Percentiles rank a stretch among this genome's conserved stretches.
These are phyloP conservation scores for Hippophae rhamnoides DNA, from an alignment of 306 rosid genomes.

Conservation along the genomic window DNA sequence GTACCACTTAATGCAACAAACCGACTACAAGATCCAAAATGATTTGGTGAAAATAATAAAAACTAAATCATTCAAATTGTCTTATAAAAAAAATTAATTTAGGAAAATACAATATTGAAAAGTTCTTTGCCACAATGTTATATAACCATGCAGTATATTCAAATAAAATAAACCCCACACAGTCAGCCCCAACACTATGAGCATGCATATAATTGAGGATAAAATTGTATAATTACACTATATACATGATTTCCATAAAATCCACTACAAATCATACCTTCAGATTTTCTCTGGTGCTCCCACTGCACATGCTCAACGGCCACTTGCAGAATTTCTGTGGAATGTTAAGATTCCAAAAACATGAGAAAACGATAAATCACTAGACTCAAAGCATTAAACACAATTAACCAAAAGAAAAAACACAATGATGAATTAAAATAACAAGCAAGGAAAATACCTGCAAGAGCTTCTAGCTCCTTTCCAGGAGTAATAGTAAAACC, in stretches of 20 bases:
- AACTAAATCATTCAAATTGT: not conserved
- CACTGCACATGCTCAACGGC: slow-evolving; percentile 43
- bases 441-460: slow-evolving; percentile 36
- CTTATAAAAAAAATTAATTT: too few relatives aligned
- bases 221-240: not conserved
- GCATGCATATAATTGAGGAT: not conserved
- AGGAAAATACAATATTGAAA: too few relatives aligned
- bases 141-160: not conserved
- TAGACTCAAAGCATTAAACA: slow-evolving; percentile 1
- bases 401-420: not conserved
- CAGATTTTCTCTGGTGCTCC: slow-evolving; percentile 44
- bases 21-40: not conserved
- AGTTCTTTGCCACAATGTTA: too few relatives aligned
- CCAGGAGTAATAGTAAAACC: slow-evolving; percentile 80
- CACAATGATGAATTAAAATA: slow-evolving; percentile 7
- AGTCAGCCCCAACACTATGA: too few relatives aligned
- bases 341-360: slow-evolving; percentile 18
- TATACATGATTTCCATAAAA: not conserved
- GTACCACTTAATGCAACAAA: not conserved
- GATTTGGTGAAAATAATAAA: not conserved
- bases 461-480: slow-evolving; percentile 69
- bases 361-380: slow-evolving; percentile 15
- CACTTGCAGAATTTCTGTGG: slow-evolving; percentile 79
- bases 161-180: not conserved
- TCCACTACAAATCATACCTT: slow-evolving; percentile 38